Percentiles rank a stretch among this genome's conserved stretches.
Evolutionary conservation across 768 basidiomycete species (phyloP).

Genomic region (Tricholoma saponaceum): DNA sequence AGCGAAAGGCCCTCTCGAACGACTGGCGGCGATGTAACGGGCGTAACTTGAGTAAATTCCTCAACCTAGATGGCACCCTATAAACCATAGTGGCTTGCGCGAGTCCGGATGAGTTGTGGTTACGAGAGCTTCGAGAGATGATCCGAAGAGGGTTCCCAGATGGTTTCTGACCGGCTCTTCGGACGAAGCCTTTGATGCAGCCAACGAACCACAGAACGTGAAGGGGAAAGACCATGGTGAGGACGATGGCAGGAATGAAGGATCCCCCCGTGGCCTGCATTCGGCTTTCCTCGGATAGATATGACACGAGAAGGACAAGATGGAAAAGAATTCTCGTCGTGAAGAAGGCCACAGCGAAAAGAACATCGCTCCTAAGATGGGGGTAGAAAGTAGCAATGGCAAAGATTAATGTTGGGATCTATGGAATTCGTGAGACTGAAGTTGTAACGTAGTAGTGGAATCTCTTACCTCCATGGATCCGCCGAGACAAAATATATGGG

Average conservation of each 20-base stretch:
- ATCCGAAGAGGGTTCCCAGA: background rate
- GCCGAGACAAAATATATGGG: background rate
- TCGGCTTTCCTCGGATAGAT: conserved; percentile 23
- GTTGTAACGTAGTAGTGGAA: conserved; percentile 34
- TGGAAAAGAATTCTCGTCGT: conserved; percentile 48
- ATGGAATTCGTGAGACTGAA: background rate
- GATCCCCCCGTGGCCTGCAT: conserved; percentile 26
- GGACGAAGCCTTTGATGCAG: conserved; percentile 43
- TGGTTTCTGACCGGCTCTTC: conserved; percentile 13
- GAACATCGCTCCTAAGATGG: conserved; percentile 37
- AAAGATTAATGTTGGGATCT: conserved; percentile 54
- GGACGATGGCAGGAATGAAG: conserved; percentile 33
- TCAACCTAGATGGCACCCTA: background rate
- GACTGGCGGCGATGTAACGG: conserved; percentile 6
- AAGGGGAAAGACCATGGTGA: conserved; percentile 40
- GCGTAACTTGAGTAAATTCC: background rate
- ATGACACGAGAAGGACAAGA: conserved; percentile 27
- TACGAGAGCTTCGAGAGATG: background rate
- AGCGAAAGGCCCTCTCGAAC: conserved; percentile 5
- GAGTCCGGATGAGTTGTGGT: background rate
- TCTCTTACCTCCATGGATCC: conserved; percentile 6
- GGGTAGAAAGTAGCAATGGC: conserved; percentile 43
- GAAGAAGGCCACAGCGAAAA: conserved; percentile 50
- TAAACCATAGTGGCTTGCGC: background rate
- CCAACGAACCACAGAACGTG: conserved; percentile 52